phyloP scores from a whole-genome alignment of 2,329 filamentous ascomycete species.

The Fonsecaea erecta region DNA sequence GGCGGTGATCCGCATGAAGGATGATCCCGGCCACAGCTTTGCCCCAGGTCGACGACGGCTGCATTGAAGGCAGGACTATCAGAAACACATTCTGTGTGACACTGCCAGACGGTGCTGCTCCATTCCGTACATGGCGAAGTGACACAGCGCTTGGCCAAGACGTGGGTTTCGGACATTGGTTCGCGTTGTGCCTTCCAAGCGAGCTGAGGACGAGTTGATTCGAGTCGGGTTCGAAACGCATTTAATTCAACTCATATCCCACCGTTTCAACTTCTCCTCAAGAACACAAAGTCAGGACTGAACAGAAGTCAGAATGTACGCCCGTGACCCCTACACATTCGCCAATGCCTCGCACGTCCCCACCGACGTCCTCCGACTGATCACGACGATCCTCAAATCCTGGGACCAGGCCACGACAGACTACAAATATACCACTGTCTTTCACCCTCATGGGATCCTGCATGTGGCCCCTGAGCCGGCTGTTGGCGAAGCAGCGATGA shows the following conservation, averaged over 20 bases:
- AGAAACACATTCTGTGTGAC: background rate
- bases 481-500: constrained; percentile 10
- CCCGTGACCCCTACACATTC: constrained; percentile 22
- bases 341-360: constrained; percentile 11
- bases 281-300: background rate
- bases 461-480: constrained; percentile 15
- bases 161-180: background rate
- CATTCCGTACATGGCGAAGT: background rate
- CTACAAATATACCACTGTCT: constrained; percentile 15
- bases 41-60: background rate
- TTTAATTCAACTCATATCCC: background rate
- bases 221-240: background rate
- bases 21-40: background rate
- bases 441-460: constrained; percentile 12
- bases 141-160: background rate
- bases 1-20: too few species aligned
- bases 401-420: constrained; percentile 24
- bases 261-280: too few species aligned
- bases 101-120: background rate
- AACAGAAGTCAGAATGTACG: background rate
- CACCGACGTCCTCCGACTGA: constrained; percentile 1
- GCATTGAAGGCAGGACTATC: background rate
- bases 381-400: constrained; percentile 13
- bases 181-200: background rate
- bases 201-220: background rate